These are phyloP conservation scores for Vachellia pachyceras DNA, from an alignment of 306 rosid species.

Conservation along the genomic window DNA sequence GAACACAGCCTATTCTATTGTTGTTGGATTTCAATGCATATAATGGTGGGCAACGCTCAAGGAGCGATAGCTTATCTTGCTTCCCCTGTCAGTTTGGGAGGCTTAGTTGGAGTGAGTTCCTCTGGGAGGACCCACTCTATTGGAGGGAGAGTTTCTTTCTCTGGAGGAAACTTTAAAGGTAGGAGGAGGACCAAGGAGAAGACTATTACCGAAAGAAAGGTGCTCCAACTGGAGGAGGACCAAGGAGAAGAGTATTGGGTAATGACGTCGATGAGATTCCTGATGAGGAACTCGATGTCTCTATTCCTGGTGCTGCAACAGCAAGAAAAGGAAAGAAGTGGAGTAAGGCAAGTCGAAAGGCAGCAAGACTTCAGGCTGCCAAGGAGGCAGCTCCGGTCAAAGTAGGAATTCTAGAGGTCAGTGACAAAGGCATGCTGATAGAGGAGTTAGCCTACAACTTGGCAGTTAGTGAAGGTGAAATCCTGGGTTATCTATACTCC, in stretches of 20 bases:
- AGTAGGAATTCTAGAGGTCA: slow-evolving; percentile 93
- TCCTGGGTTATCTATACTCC: slow-evolving; percentile 83
- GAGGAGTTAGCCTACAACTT: slow-evolving; percentile 84
- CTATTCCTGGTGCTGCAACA: slow-evolving; percentile 64
- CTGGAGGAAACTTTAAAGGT: slow-evolving; percentile 57
- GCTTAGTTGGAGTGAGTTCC: slow-evolving; percentile 60
- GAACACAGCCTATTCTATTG: slow-evolving; percentile 29
- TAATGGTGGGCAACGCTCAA: slow-evolving; percentile 72
- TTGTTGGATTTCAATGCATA: slow-evolving; percentile 47
- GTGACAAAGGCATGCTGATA: slow-evolving; percentile 77
- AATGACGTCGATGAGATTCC: slow-evolving; percentile 54
- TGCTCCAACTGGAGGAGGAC: slow-evolving; percentile 62
- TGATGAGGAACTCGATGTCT: slow-evolving; percentile 57
- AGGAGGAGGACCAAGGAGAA: slow-evolving; percentile 74
- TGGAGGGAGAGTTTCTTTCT: slow-evolving; percentile 71
- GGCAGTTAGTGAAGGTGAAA: slow-evolving; percentile 82
- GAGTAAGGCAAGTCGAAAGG: slow-evolving; percentile 98
- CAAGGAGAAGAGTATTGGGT: slow-evolving; percentile 60
- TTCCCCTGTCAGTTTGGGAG: slow-evolving; percentile 76
- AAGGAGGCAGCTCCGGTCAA: slow-evolving; percentile 97
- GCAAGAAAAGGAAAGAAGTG: slow-evolving; percentile 94
- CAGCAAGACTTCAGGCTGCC: slow-evolving; percentile 96
- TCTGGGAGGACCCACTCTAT: slow-evolving; percentile 62
- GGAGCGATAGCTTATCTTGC: slow-evolving; percentile 82
- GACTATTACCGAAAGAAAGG: slow-evolving; percentile 75